Percentiles rank a stretch among this genome's conserved stretches.
phyloP scores from a whole-genome alignment of 2,329 filamentous ascomycete species.

The Talaromyces sp. region DNA sequence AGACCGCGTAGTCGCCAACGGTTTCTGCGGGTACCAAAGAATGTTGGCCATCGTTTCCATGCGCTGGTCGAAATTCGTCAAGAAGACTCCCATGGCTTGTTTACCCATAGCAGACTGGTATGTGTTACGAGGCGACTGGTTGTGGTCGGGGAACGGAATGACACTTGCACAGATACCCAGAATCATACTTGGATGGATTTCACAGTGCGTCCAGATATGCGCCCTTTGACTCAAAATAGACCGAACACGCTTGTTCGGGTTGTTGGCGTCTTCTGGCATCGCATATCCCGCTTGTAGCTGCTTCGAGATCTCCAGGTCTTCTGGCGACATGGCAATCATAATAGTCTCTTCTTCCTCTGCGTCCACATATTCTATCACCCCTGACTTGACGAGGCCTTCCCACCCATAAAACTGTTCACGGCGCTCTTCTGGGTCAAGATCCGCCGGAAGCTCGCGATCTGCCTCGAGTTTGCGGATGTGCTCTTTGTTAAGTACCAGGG shows the following conservation, averaged over 20 bases:
- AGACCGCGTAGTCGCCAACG: slow-evolving; percentile 86
- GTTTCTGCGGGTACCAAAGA: slow-evolving; percentile 97
- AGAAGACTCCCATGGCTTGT: slow-evolving; percentile 98
- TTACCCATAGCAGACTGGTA: slow-evolving; percentile 99
- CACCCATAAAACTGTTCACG: slow-evolving; percentile 69
- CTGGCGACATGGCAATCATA: slow-evolving; percentile 99
- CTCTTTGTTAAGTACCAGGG: slow-evolving; percentile 77
- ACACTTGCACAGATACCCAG: slow-evolving; percentile 97
- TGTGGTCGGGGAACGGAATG: slow-evolving; percentile 99
- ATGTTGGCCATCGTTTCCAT: slow-evolving; percentile 99
- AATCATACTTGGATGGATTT: slow-evolving; percentile 99
- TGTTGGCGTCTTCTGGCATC: slow-evolving; percentile 55
- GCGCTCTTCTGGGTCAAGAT: slow-evolving; percentile 55
- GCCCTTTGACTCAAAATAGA: slow-evolving; percentile 81
- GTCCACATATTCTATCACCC: slow-evolving; percentile 92
- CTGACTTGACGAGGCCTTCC: slow-evolving; percentile 75
- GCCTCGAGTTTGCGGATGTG: slow-evolving; percentile 71
- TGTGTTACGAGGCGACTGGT: slow-evolving; percentile 94
- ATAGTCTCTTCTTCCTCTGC: slow-evolving; percentile 97
- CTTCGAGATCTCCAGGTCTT: slow-evolving; percentile 78
- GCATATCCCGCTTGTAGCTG: slow-evolving; percentile 62
- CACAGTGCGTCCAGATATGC: slow-evolving; percentile 94
- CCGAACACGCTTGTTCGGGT: slow-evolving; percentile 81
- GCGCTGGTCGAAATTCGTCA: slow-evolving; percentile 92
- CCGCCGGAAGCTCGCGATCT: slow-evolving; percentile 61